Base-by-base conservation (phyloP, 2,329 filamentous ascomycete species). In the Apiospora pterosperma region DNA sequence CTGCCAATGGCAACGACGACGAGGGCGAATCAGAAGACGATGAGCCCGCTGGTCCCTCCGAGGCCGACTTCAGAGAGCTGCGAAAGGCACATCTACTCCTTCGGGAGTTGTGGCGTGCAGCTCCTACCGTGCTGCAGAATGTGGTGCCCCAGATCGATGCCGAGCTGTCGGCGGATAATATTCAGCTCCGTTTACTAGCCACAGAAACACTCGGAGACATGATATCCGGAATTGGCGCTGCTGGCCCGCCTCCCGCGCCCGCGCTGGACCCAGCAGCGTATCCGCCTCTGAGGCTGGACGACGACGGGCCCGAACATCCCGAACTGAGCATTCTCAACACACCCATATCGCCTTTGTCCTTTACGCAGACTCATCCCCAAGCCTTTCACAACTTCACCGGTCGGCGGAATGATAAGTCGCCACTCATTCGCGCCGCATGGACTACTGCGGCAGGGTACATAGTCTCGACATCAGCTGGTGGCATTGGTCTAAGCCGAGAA, bases 191-290 rank as follows among this genome's bases (percentile, higher is more conserved):
- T 62, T 85, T 92, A 65, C 85, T 99, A 64, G 95, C 95, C 2
- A 97, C 95, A 0, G 93, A 98, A 77, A 97, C 96, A 0, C 87
- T 99, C 42, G 96, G 96, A 62, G 95, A 98, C 74, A 94, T 99
- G 83, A 91, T 96, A 31, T 90, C 95, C 44, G 95, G 95, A 6
- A 96, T 98, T 75, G 95, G 95, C 61, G 92, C 95, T 66, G 93
- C 94, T 67, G 95, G 95, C 0, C 92, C 92, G 63, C 93, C 94
- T 19, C 87, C 91, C 16, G 80, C 88, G 7, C 86, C 90, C 11
- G 77, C 82, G 1, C 84, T 97, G 73, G 93, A 97, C 72, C 92
- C 95, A 14, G 86, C 91, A 25, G 90, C 91, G 36, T 97, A 96
- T 72, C 95, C 95, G n/a, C 90, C 91, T 4, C 81, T 90, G 59